Base-by-base conservation (phyloP, 2,329 filamentous ascomycete genomes). In the Trichoderma koningiopsis region DNA sequence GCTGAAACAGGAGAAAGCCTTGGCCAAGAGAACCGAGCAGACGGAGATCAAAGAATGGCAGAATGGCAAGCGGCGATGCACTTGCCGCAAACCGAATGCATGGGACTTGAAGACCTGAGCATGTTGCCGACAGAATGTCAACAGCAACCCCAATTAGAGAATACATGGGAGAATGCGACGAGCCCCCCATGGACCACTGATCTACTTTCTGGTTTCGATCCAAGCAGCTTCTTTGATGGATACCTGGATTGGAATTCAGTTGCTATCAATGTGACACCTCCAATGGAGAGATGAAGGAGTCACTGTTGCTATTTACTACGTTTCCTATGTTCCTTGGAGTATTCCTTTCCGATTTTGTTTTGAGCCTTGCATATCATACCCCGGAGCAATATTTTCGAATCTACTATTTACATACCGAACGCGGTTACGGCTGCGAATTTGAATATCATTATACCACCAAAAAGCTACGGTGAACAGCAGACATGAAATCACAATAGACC, bases 201-300 rank as follows among this genome's bases (percentile, higher is more conserved):
- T 16, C 61, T 78, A 65, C 64, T 80, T 0, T 77, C 79, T 1
- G 78, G 78, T 0, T 72, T 79, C 1, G 78, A 80, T 6, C 78
- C 79, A 0, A 77, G 74, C 0, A 62, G 79, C 3, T 80, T 77
- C 77, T 78, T 79, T 47, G 79, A 80, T 29, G 77, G 77, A 0
- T 77, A 79, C 40, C 53, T 79, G 2, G 79, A 80, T 19, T 80
- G 79, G 79, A 75, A 76, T 0, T 72, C 77, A 0, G 72, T 79
- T 0, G 72, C 77, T 0, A 78, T 79, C 77, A 79, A 76, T 40
- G 76, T 76, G 0, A 75, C 76, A 74, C 75, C 75, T 0, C 72
- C 73, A 1, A 35, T 74, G 24, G 75, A 77, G 40, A 72, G 75
- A 33, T 76, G 67, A 71, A 14, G 11, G 40, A 6, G 5, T n/a